Evolutionary conservation across 2,329 filamentous ascomycete species (phyloP).

Genomic region (Stachybotrys echinatus): DNA sequence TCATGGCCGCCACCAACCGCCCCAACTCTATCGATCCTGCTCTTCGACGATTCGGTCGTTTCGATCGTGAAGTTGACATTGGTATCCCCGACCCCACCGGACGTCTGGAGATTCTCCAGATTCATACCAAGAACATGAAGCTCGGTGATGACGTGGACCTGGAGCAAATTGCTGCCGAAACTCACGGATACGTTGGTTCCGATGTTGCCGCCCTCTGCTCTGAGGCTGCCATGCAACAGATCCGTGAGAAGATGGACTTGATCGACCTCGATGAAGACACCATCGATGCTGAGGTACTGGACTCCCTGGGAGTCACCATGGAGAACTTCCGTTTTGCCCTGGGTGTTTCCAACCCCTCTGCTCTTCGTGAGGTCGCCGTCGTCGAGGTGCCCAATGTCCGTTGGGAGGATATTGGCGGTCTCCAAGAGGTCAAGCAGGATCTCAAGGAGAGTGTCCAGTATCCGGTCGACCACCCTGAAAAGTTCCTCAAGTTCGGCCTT

Average conservation of each 20-base stretch:
- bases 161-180: slow-evolving; percentile 94
- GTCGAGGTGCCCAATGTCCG: slow-evolving; percentile 99
- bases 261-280: slow-evolving; percentile 99
- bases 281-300: slow-evolving; percentile 95
- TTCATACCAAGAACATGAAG: slow-evolving; percentile 99
- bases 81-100: slow-evolving; percentile 97
- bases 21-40: slow-evolving; percentile 98
- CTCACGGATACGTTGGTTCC: slow-evolving; percentile 97
- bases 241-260: slow-evolving; percentile 99
- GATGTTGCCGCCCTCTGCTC: slow-evolving; percentile 98
- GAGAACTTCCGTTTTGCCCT: slow-evolving; percentile 99
- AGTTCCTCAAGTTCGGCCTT: slow-evolving; percentile 99
- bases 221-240: slow-evolving; percentile 99
- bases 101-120: slow-evolving; percentile 97
- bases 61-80: slow-evolving; percentile 98
- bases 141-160: slow-evolving; percentile 93
- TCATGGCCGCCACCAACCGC: slow-evolving; percentile 98
- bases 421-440: slow-evolving; percentile 98
- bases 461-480: slow-evolving; percentile 98
- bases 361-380: slow-evolving; percentile 95
- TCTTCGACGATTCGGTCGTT: slow-evolving; percentile 94
- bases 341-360: slow-evolving; percentile 96
- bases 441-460: slow-evolving; percentile 99
- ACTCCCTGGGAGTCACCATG: slow-evolving; percentile 98
- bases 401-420: slow-evolving; percentile 99